Evolutionary conservation across 176 grass and related monocot species (phyloP), one percentile per base, ranked within the genome.

Genomic region (Hordeum marinum): DNA sequence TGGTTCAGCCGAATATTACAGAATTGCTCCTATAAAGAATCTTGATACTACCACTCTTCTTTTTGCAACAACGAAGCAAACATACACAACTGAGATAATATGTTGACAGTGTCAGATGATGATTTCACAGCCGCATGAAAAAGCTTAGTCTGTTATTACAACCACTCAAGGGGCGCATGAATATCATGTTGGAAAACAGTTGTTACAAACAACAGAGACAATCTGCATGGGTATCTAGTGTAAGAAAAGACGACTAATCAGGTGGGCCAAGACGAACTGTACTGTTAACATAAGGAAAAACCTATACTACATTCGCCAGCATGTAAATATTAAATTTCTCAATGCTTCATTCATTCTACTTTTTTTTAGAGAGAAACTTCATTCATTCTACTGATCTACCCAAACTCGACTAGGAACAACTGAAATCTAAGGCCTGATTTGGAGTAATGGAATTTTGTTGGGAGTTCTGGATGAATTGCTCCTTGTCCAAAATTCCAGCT

Each of bases 151-250:
- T 75, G 32, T 48, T 63, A 63, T 63, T 35, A 63, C 69, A 63
- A 34, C 55, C 18, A 36, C 58, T 63, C 82, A 63, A 36, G 59
- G 40, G 21, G 7, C 7, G 6, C 6, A 32, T 8, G 9, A 50
- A 80, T 40, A 46, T 25, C 2, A 80, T 17, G 35, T 59, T 5
- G 15, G 6, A 11, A 45, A 60, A 34, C 32, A 72, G 25, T 46
- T 88, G 52, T 72, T 78, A 79, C 54, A 72, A 41, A 87, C 41
- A 75, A 87, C 29, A 1, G 67, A 40, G 37, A 36, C 36, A 24
- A 32, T 43, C 42, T 36, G 32, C 68, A 75, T 63, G 11, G 24
- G 36, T 73, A 83, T 46, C 68, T 66, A 55, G 9, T 64, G n/a
- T 54, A 34, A 21, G 23, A 52, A 62, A 31, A 72, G 26, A 45